Conservation (phyloP, 805 yeast genomes). For the Candida broadrunensis region DNA sequence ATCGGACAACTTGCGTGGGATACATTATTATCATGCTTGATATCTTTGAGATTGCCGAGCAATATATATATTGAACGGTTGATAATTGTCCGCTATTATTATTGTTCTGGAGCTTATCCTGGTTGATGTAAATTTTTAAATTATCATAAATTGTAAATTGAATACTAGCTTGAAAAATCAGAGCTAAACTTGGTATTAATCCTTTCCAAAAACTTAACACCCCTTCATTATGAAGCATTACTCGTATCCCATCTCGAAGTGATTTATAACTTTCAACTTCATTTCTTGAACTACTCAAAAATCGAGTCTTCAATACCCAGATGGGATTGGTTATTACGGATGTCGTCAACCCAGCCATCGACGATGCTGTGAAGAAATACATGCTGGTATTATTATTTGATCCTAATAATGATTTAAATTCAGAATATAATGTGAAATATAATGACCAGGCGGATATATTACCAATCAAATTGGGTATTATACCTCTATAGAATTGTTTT, state of each 20-base stretch:
- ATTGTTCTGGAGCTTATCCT: too few relatives aligned
- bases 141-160: slow-evolving; percentile 87
- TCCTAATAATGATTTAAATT: slow-evolving; percentile 38
- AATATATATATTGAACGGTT: slow-evolving; percentile 56
- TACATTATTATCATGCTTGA: slow-evolving; percentile 66
- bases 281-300: slow-evolving; percentile 54
- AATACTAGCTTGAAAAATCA: slow-evolving; percentile 85
- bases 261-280: slow-evolving; percentile 56
- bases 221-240: slow-evolving; percentile 56
- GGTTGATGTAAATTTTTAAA: slow-evolving; percentile 43
- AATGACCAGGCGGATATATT: slow-evolving; percentile 87
- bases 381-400: slow-evolving; percentile 14
- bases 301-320: slow-evolving; percentile 93
- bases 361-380: slow-evolving; percentile 33
- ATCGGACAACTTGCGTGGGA: slow-evolving; percentile 79
- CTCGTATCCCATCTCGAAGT: slow-evolving; percentile 49
- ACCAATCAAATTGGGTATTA: slow-evolving; percentile 77
- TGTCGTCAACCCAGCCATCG: slow-evolving; percentile 70
- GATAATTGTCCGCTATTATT: slow-evolving; percentile 28
- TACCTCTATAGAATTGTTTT: slow-evolving; percentile 63
- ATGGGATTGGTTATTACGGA: slow-evolving; percentile 83
- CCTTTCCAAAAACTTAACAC: slow-evolving; percentile 68
- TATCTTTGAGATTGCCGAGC: slow-evolving; percentile 69
- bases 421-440: slow-evolving; percentile 76
- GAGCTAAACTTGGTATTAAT: slow-evolving; percentile 67